These are phyloP conservation scores for Paraphaeosphaeria minitans DNA, from an alignment of 2,329 filamentous ascomycete genomes.

Conservation along the genomic window DNA sequence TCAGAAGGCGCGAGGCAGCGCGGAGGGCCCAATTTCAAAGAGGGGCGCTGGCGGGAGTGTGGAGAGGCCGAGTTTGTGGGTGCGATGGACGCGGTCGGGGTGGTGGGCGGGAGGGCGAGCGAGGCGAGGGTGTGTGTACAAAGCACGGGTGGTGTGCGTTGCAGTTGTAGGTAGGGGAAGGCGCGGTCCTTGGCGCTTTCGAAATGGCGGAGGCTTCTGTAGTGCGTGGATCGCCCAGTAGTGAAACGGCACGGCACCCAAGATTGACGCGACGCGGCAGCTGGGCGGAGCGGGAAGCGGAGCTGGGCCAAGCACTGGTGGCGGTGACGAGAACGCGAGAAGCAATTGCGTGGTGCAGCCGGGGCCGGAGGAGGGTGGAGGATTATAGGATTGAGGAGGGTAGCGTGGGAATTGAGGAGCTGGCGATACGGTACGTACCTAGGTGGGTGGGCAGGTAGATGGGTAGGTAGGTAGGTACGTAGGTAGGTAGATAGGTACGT, in stretches of 20 bases:
- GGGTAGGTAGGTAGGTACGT: no score
- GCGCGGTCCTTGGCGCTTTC: conserved; percentile 6
- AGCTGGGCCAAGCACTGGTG: neutral
- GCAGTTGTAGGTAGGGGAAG: conserved; percentile 9
- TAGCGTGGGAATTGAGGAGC: neutral
- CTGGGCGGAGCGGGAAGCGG: neutral
- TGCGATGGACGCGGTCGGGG: conserved; percentile 24
- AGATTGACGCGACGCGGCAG: neutral
- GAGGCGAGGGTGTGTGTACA: conserved; percentile 11
- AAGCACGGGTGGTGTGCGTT: conserved; percentile 1
- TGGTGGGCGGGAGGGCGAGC: conserved; percentile 21
- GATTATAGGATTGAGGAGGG: neutral
- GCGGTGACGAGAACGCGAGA: neutral
- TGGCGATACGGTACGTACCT: no score
- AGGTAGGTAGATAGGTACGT: no score
- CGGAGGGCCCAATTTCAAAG: conserved; percentile 34
- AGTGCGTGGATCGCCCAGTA: conserved; percentile 1
- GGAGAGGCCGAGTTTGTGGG: conserved; percentile 23
- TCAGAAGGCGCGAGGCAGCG: conserved; percentile 24
- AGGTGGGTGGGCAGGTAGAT: no score
- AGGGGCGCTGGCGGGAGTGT: conserved; percentile 17
- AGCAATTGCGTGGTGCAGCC: conserved; percentile 1
- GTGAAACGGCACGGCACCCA: conserved; percentile 9
- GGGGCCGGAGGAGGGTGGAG: neutral
- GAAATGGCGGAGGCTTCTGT: conserved; percentile 1